phyloP scores from a whole-genome alignment of 2,329 filamentous ascomycete genomes.

The Aspergillus transmontanensis region DNA sequence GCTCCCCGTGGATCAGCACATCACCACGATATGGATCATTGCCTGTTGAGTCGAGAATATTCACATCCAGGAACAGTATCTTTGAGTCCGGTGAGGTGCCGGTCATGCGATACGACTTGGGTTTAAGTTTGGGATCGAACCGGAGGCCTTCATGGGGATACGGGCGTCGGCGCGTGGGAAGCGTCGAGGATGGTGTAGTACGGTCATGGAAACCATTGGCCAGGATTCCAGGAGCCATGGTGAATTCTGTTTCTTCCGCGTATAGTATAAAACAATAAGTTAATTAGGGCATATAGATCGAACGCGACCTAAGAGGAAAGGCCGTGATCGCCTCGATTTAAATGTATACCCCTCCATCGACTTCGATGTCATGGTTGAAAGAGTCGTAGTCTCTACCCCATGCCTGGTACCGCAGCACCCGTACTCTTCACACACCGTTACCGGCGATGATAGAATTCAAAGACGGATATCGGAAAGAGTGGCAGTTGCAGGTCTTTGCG shows the following conservation, averaged over 20 bases:
- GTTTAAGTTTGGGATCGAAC: background rate
- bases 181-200: background rate
- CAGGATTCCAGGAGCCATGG: background rate
- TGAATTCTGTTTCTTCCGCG: background rate
- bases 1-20: slow-evolving; percentile 43
- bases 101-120: background rate
- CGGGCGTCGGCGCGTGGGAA: background rate
- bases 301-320: background rate
- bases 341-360: background rate
- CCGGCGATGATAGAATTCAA: background rate
- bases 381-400: background rate
- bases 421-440: background rate
- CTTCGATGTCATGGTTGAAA: background rate
- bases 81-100: slow-evolving; percentile 7
- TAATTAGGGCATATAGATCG: background rate
- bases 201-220: background rate
- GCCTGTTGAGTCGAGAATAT: slow-evolving; percentile 45
- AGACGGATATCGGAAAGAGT: background rate
- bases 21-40: slow-evolving; percentile 41
- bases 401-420: background rate
- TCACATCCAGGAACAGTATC: slow-evolving; percentile 43
- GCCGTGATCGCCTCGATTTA: background rate
- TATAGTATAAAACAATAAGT: background rate
- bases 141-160: background rate
- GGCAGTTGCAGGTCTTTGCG: background rate